Base-by-base conservation (phyloP, 139 green algal genomes). In the Zygnema cylindricum region DNA sequence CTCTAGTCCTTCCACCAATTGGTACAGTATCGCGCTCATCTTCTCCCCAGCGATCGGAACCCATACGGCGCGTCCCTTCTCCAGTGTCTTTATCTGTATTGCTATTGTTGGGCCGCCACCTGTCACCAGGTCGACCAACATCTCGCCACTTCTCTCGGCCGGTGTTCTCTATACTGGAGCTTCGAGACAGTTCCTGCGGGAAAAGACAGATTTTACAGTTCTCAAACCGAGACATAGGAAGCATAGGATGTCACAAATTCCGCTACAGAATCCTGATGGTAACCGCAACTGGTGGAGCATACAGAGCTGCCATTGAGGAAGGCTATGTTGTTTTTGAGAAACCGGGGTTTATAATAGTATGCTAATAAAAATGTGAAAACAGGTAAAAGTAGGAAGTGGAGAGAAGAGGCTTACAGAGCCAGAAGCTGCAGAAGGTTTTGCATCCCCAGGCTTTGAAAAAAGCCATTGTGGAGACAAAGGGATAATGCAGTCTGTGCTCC, bases 401-500 rank as follows among this genome's bases (percentile, higher is more conserved):
- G n/a, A n/a, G 49, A 63, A 63, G 49, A 25, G 49, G 7, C 49
- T 63, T 63, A 63, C 49, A 63, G 49, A 63, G 49, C 49, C 16
- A 79, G 71, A n/a, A 16, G 71, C 71, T 54, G 7, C 71, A 79
- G 71, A 79, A 79, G 71, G 36, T 79, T 79, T 79, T 3, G 36
- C 3, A 54, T 79, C 71, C 7, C 71, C 71, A 16, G 71, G 71
- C 16, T 79, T 79, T 41, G 36, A 54, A 16, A 79, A 43, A 11
- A 79, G 38, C 71, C 71, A 79, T 43, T 79, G 71, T 7, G 71
- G 71, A 79, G 71, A 79, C 71, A 79, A 79, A 79, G 49, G 49
- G 16, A 63, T 63, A 16, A 63, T 63, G 16, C 49, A 25, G 49
- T 63, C 49, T 63, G 49, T 63, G 7, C 49, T 16, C 16, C 49